Evolutionary conservation across 257 asterid genomes (phyloP).

Genomic region (Jacaranda copaia): DNA sequence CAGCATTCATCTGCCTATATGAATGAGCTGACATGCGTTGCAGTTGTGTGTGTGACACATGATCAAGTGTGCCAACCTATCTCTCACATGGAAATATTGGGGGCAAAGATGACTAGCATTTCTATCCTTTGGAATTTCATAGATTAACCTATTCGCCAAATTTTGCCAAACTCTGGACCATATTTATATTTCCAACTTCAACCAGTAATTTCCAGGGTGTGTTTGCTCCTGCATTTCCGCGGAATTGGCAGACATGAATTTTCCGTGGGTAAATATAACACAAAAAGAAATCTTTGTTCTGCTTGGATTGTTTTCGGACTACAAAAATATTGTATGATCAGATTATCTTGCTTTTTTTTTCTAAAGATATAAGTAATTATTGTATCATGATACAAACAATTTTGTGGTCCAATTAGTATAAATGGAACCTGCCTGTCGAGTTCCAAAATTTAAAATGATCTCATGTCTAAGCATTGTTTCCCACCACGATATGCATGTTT

Average conservation of each 20-base stretch:
- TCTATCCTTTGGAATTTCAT: conserved; percentile 6
- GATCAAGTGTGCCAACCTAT: background rate
- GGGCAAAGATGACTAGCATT: conserved; percentile 20
- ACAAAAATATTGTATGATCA: background rate
- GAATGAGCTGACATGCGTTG: background rate
- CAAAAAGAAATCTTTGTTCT: background rate
- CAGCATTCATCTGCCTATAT: background rate
- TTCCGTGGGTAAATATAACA: background rate
- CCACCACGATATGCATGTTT: background rate
- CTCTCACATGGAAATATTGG: conserved; percentile 23
- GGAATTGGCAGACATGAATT: background rate
- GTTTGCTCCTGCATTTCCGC: background rate
- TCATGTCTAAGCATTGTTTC: conserved; percentile 10
- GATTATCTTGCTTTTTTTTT: background rate
- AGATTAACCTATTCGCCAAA: background rate
- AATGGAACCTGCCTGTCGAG: background rate
- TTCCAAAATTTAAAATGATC: background rate
- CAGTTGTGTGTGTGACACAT: conserved; percentile 5
- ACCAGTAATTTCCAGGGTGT: background rate
- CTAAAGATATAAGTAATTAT: too few species aligned
- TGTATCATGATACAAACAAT: background rate
- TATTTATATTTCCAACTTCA: background rate
- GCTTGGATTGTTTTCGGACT: background rate
- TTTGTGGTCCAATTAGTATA: background rate
- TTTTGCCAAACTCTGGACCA: background rate